A percentile compares a stretch with the other conserved stretches of the same genome.
Conservation (phyloP, 1,284 basidiomycete species). For the Microbotryum intermedium region DNA sequence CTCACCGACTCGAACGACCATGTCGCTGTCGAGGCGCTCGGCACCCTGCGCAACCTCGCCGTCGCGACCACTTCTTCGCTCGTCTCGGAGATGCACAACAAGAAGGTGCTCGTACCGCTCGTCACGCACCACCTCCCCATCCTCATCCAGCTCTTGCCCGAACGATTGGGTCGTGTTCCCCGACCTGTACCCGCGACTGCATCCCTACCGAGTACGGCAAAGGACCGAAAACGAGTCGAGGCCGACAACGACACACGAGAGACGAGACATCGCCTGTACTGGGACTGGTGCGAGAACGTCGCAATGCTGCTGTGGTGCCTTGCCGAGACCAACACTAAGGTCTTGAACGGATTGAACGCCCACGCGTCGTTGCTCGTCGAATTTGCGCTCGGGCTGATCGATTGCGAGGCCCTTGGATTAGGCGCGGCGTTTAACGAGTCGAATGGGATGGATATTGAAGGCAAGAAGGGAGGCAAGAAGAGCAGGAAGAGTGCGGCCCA, state of each 20-base stretch:
- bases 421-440: not conserved
- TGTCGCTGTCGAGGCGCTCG: slow-evolving; percentile 73
- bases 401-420: slow-evolving; percentile 2
- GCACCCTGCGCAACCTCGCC: slow-evolving; percentile 77
- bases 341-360: slow-evolving; percentile 20
- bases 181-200: not conserved
- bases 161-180: slow-evolving; percentile 1
- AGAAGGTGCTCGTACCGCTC: slow-evolving; percentile 71
- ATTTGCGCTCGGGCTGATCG: slow-evolving; percentile 15
- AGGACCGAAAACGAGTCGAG: slow-evolving; percentile 50
- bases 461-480: slow-evolving; percentile 4
- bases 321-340: slow-evolving; percentile 53
- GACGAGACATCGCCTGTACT: slow-evolving; percentile 59
- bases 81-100: slow-evolving; percentile 78
- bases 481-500: slow-evolving; percentile 15
- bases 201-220: slow-evolving; percentile 27
- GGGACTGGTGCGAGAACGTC: slow-evolving; percentile 79
- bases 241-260: slow-evolving; percentile 47
- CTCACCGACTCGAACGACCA: slow-evolving; percentile 77
- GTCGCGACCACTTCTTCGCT: slow-evolving; percentile 42
- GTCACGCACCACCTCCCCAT: slow-evolving; percentile 24
- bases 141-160: slow-evolving; percentile 23
- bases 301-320: slow-evolving; percentile 87
- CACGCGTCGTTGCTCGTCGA: slow-evolving; percentile 15
- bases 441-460: slow-evolving; percentile 27